Percentiles rank a stretch among this genome's conserved stretches.
phyloP scores from a whole-genome alignment of 345 rosid species.

The Brassica carinata region DNA sequence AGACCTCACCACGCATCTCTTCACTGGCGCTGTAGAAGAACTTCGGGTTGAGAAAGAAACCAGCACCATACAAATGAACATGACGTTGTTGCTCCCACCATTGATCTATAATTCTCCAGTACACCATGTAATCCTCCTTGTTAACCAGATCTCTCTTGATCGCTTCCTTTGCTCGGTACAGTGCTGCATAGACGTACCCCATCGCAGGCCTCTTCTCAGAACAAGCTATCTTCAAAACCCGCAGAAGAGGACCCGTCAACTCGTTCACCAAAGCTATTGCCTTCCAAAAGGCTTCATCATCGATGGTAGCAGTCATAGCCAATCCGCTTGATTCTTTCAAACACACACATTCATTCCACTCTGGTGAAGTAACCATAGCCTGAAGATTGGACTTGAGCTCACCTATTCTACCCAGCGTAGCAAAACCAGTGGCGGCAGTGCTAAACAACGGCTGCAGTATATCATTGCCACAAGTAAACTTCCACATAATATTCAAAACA shows the following conservation, averaged over 20 bases:
- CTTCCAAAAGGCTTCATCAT: conserved; percentile 78
- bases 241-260: conserved; percentile 62
- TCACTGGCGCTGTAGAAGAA: conserved; percentile 69
- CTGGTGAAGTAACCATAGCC: conserved; percentile 79
- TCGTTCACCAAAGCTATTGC: conserved; percentile 52
- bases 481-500: conserved; percentile 73
- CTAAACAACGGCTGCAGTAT: conserved; percentile 60
- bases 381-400: conserved; percentile 62
- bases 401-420: conserved; percentile 59
- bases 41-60: conserved; percentile 89
- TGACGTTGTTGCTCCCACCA: conserved; percentile 72
- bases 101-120: conserved; percentile 79
- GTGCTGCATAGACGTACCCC: conserved; percentile 82
- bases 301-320: conserved; percentile 53
- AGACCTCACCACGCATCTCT: conserved; percentile 61
- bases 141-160: conserved; percentile 71
- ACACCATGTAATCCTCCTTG: conserved; percentile 63
- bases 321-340: conserved; percentile 72
- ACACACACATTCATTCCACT: conserved; percentile 71
- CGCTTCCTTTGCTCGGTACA: conserved; percentile 76
- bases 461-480: conserved; percentile 67
- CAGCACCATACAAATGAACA: conserved; percentile 75
- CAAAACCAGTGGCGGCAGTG: conserved; percentile 66
- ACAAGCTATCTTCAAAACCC: conserved; percentile 51
- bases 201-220: conserved; percentile 78